Evolutionary conservation across 129 eudicot genomes (phyloP), one percentile per base, ranked within the genome.

Genomic region (Silybum marianum): DNA sequence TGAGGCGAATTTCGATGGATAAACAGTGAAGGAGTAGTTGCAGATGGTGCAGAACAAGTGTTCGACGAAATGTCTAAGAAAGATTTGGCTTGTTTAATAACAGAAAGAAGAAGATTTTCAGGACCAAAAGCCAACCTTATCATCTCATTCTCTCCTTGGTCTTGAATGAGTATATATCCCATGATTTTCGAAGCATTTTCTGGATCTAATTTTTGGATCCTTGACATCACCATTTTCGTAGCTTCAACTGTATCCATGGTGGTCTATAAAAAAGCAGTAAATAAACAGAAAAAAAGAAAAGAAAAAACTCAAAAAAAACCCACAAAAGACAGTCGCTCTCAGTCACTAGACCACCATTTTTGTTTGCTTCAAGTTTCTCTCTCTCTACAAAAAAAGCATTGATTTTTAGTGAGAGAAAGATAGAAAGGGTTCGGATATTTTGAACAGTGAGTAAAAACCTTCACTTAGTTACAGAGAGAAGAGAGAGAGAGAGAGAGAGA

Each of bases 71-170:
- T 79, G 69, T 88, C 90, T 65, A 95, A 48, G 73, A 88, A 65
- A 65, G 83, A 19, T 84, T 90, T 95, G 0, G 98, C 95, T 81
- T 87, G 89, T 80, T 84, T 87, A 2, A 95, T 86, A 28, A 85
- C 72, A 7, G 97, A 86, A 32, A 87, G 23, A 2, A 95, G 78
- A n/a, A 76, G 73, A 22, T 80, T 78, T 73, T 95, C 99, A 1
- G 99, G 95, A 30, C 92, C 94, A 71, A 91, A 93, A 25, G 99
- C 99, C 44, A 95, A 76, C 39, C 98, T 85, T 46, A 95, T 88
- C 95, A 95, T 88, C 86, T 95, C 99, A 82, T 92, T 89, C 44
- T 93, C 99, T 1, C 97, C 98, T 24, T 88, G 97, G 75, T 95
- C 98, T 70, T 93, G 97, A 25, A 93, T 85, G 39, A 95, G 88